Evolutionary conservation across 805 yeast species (phyloP).

Genomic region (Pichia occidentalis): DNA sequence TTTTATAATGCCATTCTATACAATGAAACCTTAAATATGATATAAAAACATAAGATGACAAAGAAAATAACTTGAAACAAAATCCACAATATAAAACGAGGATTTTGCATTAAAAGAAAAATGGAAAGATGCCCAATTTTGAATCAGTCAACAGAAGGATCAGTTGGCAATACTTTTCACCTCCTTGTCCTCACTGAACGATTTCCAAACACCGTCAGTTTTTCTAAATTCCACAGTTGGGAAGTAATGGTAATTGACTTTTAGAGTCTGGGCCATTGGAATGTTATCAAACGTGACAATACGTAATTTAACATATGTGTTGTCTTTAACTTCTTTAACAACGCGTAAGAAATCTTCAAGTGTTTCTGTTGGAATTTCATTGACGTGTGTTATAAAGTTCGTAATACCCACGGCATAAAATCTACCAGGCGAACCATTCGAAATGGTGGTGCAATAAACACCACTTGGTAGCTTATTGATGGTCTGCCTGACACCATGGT

Average conservation of each 20-base stretch:
- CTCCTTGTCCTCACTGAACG: conserved; percentile 40
- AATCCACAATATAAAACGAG: no score
- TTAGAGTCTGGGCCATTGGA: conserved; percentile 78
- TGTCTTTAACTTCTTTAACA: conserved; percentile 67
- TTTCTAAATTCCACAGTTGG: conserved; percentile 61
- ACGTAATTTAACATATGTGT: conserved; percentile 73
- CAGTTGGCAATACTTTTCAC: conserved; percentile 21
- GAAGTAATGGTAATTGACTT: conserved; percentile 85
- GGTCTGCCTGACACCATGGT: conserved; percentile 83
- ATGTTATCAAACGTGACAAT: conserved; percentile 79
- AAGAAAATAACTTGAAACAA: no score
- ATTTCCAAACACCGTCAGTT: conserved; percentile 46
- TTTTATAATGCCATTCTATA: no score
- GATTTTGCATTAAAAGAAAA: no score
- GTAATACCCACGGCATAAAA: conserved; percentile 76
- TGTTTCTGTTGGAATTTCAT: conserved; percentile 66
- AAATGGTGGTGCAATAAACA: conserved; percentile 73
- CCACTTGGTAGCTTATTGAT: conserved; percentile 71
- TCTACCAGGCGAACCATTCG: conserved; percentile 79
- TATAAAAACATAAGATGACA: no score
- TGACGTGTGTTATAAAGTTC: conserved; percentile 83
- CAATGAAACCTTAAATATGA: no score
- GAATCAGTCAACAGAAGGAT: no score
- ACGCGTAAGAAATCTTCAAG: conserved; percentile 59
- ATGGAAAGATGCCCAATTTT: no score